Conservation (phyloP, 1,139 yeast species). For the Maudiozyma humilis region DNA sequence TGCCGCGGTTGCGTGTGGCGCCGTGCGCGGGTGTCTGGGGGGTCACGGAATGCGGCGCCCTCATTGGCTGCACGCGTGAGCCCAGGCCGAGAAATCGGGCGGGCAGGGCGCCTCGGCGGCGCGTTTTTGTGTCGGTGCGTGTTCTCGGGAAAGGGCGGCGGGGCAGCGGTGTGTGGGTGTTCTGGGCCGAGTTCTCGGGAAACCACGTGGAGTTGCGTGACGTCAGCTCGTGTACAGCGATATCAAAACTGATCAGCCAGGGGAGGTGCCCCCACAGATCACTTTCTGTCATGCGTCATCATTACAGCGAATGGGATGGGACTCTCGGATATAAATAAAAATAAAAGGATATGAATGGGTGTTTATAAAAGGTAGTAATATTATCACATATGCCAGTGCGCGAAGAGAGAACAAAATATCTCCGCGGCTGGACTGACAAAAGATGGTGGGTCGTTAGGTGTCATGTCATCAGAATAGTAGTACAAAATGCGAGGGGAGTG, state of each 20-base stretch:
- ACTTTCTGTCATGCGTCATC: too few species aligned
- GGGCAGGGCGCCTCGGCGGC: neutral
- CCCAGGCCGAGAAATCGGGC: constrained; percentile 6
- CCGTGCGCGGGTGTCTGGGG: constrained; percentile 1
- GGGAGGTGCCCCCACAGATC: too few species aligned
- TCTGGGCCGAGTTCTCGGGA: constrained; percentile 1
- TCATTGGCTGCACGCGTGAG: constrained; percentile 1
- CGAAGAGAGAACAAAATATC: neutral
- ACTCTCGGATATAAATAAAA: too few species aligned
- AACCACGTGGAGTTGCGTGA: neutral
- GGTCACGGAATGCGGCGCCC: neutral
- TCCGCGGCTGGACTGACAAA: neutral
- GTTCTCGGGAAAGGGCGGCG: too few species aligned
- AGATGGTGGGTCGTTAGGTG: neutral
- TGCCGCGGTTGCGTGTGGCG: neutral
- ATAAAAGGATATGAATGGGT: too few species aligned
- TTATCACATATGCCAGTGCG: neutral
- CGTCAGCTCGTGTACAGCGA: too few species aligned
- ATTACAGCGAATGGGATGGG: too few species aligned
- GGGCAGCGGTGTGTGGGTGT: neutral
- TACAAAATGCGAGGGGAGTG: neutral
- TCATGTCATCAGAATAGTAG: neutral
- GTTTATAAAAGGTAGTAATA: too few species aligned
- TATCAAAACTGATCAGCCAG: too few species aligned
- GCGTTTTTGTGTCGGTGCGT: too few species aligned